These are phyloP conservation scores for Phlebiopsis gigantea DNA, from an alignment of 768 basidiomycete species.

Conservation along the genomic window DNA sequence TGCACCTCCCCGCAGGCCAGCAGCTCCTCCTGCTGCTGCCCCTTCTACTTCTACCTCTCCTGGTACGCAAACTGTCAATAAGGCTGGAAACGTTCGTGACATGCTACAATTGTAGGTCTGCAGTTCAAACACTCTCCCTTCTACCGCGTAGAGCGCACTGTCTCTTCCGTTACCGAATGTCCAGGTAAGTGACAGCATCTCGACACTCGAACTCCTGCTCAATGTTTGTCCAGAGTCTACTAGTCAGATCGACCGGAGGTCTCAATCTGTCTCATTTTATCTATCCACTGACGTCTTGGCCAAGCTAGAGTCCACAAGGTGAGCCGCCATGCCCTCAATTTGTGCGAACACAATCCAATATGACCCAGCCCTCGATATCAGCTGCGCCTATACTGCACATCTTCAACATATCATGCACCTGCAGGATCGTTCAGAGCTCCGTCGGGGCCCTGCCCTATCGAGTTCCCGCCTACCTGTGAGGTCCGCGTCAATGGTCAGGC, in stretches of 20 bases:
- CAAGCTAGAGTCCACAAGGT: slow-evolving; percentile 58
- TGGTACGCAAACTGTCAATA: slow-evolving; percentile 19
- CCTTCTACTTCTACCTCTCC: slow-evolving; percentile 34
- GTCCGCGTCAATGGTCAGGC: slow-evolving; percentile 74
- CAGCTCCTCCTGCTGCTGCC: slow-evolving; percentile 18
- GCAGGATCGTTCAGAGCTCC: slow-evolving; percentile 47
- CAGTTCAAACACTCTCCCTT: slow-evolving; percentile 82
- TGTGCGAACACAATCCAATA: not conserved
- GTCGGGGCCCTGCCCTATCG: slow-evolving; percentile 63
- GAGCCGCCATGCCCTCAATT: too few species aligned
- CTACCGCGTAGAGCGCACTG: slow-evolving; percentile 57
- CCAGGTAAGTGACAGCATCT: slow-evolving; percentile 49
- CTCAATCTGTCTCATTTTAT: slow-evolving; percentile 55
- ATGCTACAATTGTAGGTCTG: slow-evolving; percentile 45
- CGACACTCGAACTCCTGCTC: slow-evolving; percentile 1
- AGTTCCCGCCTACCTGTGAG: slow-evolving; percentile 91
- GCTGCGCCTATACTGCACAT: slow-evolving; percentile 85
- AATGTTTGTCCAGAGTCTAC: slow-evolving; percentile 61
- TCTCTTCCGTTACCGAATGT: slow-evolving; percentile 67
- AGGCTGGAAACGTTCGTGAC: slow-evolving; percentile 19
- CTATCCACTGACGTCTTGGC: slow-evolving; percentile 58
- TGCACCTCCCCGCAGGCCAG: slow-evolving; percentile 47
- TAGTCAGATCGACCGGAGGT: slow-evolving; percentile 71
- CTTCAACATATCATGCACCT: slow-evolving; percentile 63
- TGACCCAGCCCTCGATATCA: slow-evolving; percentile 60